Base-by-base conservation (phyloP, 805 yeast species). In the Teunomyces barrocoloradensis region DNA sequence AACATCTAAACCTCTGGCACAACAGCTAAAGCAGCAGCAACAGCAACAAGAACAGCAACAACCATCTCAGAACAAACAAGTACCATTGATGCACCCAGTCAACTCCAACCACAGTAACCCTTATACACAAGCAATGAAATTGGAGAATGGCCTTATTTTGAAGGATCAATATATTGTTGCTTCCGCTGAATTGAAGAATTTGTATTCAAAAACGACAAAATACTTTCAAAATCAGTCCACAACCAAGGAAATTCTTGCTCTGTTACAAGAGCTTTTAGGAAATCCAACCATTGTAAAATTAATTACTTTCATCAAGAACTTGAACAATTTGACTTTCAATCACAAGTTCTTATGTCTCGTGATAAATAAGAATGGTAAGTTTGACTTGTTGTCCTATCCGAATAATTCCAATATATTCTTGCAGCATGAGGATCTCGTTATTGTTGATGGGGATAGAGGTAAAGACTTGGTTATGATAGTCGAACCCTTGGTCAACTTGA, bases 391-490 rank as follows among this genome's bases (percentile, higher is more conserved):
- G 35, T 82, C 89, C 2, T 79, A 82, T 29, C 87, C 89, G 3
- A 76, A 77, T 49, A 79, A 79, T 55, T 78, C 89, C 11, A 85
- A 85, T 56, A 69, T 87, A 43, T 65, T 66, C 43, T 68, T 87
- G 50, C 76, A 73, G 51, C 73, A 79, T 39, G 74, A 79, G 47
- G 94, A 87, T 64, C 73, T 87, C 58, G 87, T 86, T 7, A 81
- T 87, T 15, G 85, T 85, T 47, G 94, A 87, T 66, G 95, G 94
- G 46, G 95, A 87, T 61, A 73, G 94, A 51, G 95, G 95, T 25
- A 85, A 85, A 57, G 95, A 87, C 63, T 64, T 87, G 52, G 92
- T 84, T 7, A 78, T 82, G 78, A 81, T 87, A 38, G 67, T 86
- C 25, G 86, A 84, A 51, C 89, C 92, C 0, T 63, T 74, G 36